Evolutionary conservation across 805 yeast genomes (phyloP).

Genomic region (Sungouiozyma intestinalis): DNA sequence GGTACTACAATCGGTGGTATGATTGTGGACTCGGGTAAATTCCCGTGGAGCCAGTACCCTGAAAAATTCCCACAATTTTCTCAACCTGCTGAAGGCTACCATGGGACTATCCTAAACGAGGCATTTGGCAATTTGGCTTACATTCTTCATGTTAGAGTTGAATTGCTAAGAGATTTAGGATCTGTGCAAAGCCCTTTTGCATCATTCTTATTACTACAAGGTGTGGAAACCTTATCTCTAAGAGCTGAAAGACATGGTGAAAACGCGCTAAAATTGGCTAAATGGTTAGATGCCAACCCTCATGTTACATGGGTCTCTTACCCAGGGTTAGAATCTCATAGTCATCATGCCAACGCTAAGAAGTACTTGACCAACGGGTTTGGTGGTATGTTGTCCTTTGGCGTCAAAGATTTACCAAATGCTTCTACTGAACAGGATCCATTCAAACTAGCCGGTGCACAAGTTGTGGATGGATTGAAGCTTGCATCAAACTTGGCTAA

Average conservation of each 20-base stretch:
- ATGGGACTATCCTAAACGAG: slow-evolving; percentile 74
- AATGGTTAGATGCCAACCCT: slow-evolving; percentile 59
- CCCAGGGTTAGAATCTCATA: slow-evolving; percentile 74
- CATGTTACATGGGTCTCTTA: slow-evolving; percentile 86
- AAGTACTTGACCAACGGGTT: slow-evolving; percentile 72
- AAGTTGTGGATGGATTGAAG: slow-evolving; percentile 72
- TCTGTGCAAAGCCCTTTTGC: slow-evolving; percentile 84
- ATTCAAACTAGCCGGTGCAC: slow-evolving; percentile 69
- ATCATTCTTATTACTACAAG: slow-evolving; percentile 77
- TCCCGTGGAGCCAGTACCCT: slow-evolving; percentile 82
- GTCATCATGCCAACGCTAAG: slow-evolving; percentile 70
- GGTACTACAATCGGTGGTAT: slow-evolving; percentile 93
- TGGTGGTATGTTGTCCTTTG: slow-evolving; percentile 85
- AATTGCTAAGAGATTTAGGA: slow-evolving; percentile 85
- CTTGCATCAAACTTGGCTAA: slow-evolving; percentile 90
- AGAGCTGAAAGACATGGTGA: slow-evolving; percentile 87
- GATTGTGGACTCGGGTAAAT: slow-evolving; percentile 81
- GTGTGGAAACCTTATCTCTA: slow-evolving; percentile 86
- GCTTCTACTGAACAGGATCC: slow-evolving; percentile 43
- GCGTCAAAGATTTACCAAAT: slow-evolving; percentile 54
- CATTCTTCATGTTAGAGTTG: slow-evolving; percentile 71
- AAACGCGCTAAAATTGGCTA: slow-evolving; percentile 73
- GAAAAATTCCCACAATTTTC: slow-evolving; percentile 87
- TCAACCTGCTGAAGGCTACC: slow-evolving; percentile 87
- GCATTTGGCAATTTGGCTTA: slow-evolving; percentile 73